Conservation (phyloP, 2,329 filamentous ascomycete genomes). For the Cladosporium sp. region DNA sequence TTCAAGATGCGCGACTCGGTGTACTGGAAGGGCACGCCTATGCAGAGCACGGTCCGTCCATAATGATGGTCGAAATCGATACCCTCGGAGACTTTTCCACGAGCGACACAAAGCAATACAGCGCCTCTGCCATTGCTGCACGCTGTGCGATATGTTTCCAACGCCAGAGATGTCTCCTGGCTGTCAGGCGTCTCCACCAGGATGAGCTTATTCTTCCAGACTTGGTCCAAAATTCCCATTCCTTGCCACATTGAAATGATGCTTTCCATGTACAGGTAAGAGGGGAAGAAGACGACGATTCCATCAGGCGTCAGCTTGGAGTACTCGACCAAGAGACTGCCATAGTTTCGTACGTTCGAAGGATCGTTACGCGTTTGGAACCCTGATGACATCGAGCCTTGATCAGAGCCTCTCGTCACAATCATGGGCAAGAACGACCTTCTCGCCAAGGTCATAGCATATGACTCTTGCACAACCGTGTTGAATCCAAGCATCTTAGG, state of each 20-base stretch:
- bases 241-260: constrained; percentile 99
- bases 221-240: constrained; percentile 94
- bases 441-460: constrained; percentile 90
- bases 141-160: constrained; percentile 95
- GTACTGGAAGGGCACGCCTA: constrained; percentile 97
- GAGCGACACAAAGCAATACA: constrained; percentile 86
- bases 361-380: constrained; percentile 96
- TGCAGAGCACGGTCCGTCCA: constrained; percentile 88
- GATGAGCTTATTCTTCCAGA: constrained; percentile 99
- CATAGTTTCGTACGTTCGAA: constrained; percentile 94
- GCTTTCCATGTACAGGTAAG: constrained; percentile 97
- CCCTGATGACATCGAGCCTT: constrained; percentile 84
- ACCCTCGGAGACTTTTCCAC: constrained; percentile 94
- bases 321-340: constrained; percentile 87
- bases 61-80: constrained; percentile 99
- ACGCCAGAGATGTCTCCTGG: constrained; percentile 88
- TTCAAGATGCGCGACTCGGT: constrained; percentile 96
- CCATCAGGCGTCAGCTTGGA: constrained; percentile 93
- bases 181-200: constrained; percentile 95
- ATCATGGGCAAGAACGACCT: constrained; percentile 98
- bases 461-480: constrained; percentile 92
- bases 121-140: constrained; percentile 96
- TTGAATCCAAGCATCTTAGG: constrained; percentile 95
- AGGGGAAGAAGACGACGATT: constrained; percentile 98
- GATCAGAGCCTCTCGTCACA: constrained; percentile 89